Evolutionary conservation across 1,284 basidiomycete species (phyloP).

Genomic region (Cutaneotrichosporon daszewskae): DNA sequence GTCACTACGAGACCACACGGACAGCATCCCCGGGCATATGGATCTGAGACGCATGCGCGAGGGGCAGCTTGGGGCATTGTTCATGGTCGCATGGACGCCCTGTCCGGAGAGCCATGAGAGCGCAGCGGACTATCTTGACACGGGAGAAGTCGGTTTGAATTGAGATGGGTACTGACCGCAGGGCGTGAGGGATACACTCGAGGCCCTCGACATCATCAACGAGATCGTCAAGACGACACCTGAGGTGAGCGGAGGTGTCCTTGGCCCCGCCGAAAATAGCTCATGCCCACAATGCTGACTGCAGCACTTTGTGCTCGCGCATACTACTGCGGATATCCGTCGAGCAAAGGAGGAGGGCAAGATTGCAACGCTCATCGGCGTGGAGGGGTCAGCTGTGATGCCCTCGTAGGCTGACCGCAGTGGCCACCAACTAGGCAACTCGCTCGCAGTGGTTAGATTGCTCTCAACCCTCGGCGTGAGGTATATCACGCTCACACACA

Average conservation of each 20-base stretch:
- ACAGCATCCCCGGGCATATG: slow-evolving; percentile 57
- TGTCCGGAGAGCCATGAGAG: slow-evolving; percentile 45
- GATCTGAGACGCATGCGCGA: slow-evolving; percentile 68
- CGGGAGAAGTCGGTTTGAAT: background rate
- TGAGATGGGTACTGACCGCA: background rate
- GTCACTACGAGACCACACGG: background rate
- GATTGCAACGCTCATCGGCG: slow-evolving; percentile 71
- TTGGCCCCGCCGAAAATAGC: too few relatives aligned
- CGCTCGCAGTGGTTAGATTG: slow-evolving; percentile 65
- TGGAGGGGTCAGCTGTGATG: too few relatives aligned
- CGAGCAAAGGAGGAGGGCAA: slow-evolving; percentile 58
- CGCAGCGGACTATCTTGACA: background rate
- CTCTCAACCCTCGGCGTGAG: slow-evolving; percentile 71
- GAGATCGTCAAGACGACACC: slow-evolving; percentile 54
- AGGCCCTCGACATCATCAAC: slow-evolving; percentile 75
- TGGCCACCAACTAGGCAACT: slow-evolving; percentile 78
- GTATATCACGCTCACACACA: slow-evolving; percentile 77
- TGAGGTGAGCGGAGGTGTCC: background rate
- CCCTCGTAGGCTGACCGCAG: too few relatives aligned
- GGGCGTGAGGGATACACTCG: slow-evolving; percentile 65
- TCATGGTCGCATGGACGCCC: slow-evolving; percentile 65
- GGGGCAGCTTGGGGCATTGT: slow-evolving; percentile 74
- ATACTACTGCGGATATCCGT: slow-evolving; percentile 56
- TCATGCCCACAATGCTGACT: background rate
- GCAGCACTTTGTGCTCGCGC: slow-evolving; percentile 60